A percentile compares a stretch with the other conserved stretches of the same genome.
Evolutionary conservation across 495 filamentous ascomycete genomes (phyloP).

Genomic region (Thermothielavioides terrestris): DNA sequence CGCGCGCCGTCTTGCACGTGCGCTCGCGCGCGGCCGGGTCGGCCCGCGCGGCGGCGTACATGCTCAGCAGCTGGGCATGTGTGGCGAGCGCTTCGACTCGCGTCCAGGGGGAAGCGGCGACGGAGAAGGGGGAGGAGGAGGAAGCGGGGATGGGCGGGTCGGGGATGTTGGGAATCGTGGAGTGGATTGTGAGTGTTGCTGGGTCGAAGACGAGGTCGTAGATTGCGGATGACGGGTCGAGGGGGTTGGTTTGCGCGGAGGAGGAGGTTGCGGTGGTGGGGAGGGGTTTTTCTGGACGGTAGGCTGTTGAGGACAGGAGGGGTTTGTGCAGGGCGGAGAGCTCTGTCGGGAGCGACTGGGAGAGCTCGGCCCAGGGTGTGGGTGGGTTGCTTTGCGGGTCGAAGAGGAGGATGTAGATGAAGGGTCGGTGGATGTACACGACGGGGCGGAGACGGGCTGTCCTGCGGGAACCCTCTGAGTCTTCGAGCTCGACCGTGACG

Average conservation of each 20-base stretch:
- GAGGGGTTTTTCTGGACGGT: slow-evolving; percentile 38
- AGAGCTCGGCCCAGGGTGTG: slow-evolving; percentile 63
- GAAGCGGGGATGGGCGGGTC: slow-evolving; percentile 33
- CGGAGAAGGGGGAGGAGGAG: not conserved
- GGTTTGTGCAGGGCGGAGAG: slow-evolving; percentile 68
- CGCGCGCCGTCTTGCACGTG: slow-evolving; percentile 83
- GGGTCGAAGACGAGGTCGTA: slow-evolving; percentile 87
- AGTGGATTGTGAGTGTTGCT: slow-evolving; percentile 61
- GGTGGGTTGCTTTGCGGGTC: slow-evolving; percentile 54
- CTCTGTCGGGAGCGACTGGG: slow-evolving; percentile 73
- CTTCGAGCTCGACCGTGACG: slow-evolving; percentile 43
- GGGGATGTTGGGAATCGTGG: slow-evolving; percentile 87
- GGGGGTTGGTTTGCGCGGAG: slow-evolving; percentile 35
- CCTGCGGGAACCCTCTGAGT: slow-evolving; percentile 12
- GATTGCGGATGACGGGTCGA: no score
- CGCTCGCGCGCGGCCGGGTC: slow-evolving; percentile 60
- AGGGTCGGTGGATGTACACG: slow-evolving; percentile 67
- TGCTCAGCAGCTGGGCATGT: slow-evolving; percentile 74
- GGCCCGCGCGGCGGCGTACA: slow-evolving; percentile 54
- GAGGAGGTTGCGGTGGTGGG: not conserved
- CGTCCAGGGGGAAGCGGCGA: slow-evolving; percentile 43
- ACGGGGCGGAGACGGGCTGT: slow-evolving; percentile 58
- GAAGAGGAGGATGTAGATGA: slow-evolving; percentile 89
- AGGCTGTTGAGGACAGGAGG: slow-evolving; percentile 55
- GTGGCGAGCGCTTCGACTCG: slow-evolving; percentile 85